Evolutionary conservation across 2,329 filamentous ascomycete genomes (phyloP), one percentile per base, ranked within the genome.

Genomic region (Emericellopsis cladophorae): DNA sequence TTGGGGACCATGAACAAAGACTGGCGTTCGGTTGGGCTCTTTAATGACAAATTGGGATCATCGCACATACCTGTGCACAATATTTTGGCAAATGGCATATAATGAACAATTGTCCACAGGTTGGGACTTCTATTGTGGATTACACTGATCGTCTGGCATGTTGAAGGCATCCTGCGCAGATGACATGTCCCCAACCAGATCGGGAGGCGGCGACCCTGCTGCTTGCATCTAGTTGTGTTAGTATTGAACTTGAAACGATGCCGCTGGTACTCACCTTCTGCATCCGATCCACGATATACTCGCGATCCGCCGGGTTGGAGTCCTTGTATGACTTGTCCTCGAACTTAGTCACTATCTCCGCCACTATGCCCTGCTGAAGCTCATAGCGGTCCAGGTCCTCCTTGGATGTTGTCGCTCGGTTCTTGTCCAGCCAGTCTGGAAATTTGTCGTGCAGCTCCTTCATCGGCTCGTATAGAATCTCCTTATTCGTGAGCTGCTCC

Each of bases 401-500:
- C 40, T 72, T 61, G 2, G 79, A 63, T 40, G 78, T 79, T 21
- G 67, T 77, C 33, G 65, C 72, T 50, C 70, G 69, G 58, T 95
- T 90, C 62, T 84, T 81, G 52, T 75, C 74, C 58, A 98, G 71
- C 90, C 92, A 98, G 2, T 65, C 78, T 0, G 89, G 90, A 55
- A 92, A 98, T 61, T 95, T 96, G 40, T 86, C 82, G 58, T 94
- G 68, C 37, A 98, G 68, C 63, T 98, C 92, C 67, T 95, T 95
- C 88, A 98, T 62, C 3, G 92, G 92, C 65, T 98, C 90, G 58
- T 96, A 96, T 39, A 98, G 65, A 47, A 98, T 95, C 51, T 96
- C 92, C 67, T 95, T 96, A 61, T 94, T 95, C 4, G 92, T 96
- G 47, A 98, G 72, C 61, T 98, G 89, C 64, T 96, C 87, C 90